Base-by-base conservation (phyloP, 768 basidiomycete genomes). In the Strobilomyces echinocephalus region DNA sequence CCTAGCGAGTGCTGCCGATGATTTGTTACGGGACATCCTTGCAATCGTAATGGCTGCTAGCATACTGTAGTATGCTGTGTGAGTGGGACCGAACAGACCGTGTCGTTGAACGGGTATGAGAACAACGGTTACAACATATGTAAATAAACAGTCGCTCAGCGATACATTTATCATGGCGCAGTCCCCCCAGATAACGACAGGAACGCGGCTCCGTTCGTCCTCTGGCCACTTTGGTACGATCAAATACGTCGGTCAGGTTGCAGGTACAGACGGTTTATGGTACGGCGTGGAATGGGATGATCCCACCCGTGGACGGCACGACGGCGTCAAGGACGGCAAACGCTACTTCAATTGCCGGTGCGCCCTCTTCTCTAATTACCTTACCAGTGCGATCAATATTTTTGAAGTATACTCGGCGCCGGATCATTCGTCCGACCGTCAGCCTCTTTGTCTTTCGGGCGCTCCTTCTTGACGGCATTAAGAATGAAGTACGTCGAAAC, bases 271-370 rank as follows among this genome's bases (percentile, higher is more conserved):
- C 4, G 90, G 88, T 4, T 60, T 70, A 12, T 98, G 95, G 95
- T 76, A 94, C n/a, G 95, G 95, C n/a, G 80, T 97, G 44, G 95
- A 98, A 72, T 98, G 95, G 91, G 95, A 98, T 64, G 85, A 92
- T 62, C 79, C 84, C 18, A 55, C 67, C 8, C 81, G 93, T 52
- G 95, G 95, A 26, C 95, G 88, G 68, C 94, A 97, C 67, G 82
- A 88, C 60, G 95, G 95, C 7, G 66, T 76, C 58, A 89, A 91
- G 64, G 83, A 91, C 58, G 87, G 83, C 44, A 79, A 76, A 57
- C 77, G 75, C 38, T 94, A 95, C 70, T 98, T 97, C 68, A 63
- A 72, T 42, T 91, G 88, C 73, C 73, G 79, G 91, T 92, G 70
- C 74, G 69, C 46, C 41, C 42, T 36, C 44, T 55, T 49, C 50